Conservation (phyloP, 257 asterid genomes). For the Rehmannia glutinosa region DNA sequence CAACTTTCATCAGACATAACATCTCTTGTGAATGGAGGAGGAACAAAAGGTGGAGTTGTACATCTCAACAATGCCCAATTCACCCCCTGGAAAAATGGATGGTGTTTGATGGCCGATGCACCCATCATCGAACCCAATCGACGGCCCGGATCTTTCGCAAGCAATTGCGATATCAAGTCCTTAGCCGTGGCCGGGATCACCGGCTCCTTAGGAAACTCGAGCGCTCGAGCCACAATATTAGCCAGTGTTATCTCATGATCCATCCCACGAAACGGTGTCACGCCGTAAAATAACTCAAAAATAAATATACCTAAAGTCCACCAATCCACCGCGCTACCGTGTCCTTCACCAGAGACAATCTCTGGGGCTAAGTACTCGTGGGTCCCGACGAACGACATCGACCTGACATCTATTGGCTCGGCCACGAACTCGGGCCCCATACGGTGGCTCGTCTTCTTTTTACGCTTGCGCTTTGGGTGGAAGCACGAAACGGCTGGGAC, state of each 20-base stretch:
- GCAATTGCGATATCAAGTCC: slow-evolving; percentile 53
- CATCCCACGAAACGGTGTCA: slow-evolving; percentile 60
- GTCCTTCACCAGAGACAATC: slow-evolving; percentile 81
- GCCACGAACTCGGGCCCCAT: slow-evolving; percentile 55
- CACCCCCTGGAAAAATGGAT: slow-evolving; percentile 62
- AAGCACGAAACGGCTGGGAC: slow-evolving; percentile 76
- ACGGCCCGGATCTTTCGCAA: slow-evolving; percentile 59
- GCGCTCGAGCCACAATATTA: slow-evolving; percentile 59
- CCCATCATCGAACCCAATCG: slow-evolving; percentile 65
- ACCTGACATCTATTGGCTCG: slow-evolving; percentile 66
- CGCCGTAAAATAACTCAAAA: slow-evolving; percentile 57
- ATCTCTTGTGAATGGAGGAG: slow-evolving; percentile 26
- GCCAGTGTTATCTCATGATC: slow-evolving; percentile 70
- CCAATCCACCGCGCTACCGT: slow-evolving; percentile 89
- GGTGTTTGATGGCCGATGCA: slow-evolving; percentile 64
- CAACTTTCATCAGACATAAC: slow-evolving; percentile 29
- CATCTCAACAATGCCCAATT: slow-evolving; percentile 70
- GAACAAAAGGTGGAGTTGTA: slow-evolving; percentile 30
- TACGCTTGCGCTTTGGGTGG: slow-evolving; percentile 51
- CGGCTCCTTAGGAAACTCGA: slow-evolving; percentile 43
- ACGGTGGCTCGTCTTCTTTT: slow-evolving; percentile 44
- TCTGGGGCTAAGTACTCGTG: slow-evolving; percentile 87
- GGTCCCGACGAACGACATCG: slow-evolving; percentile 79
- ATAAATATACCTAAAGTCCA: slow-evolving; percentile 77
- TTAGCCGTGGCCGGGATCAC: slow-evolving; percentile 24